Percentiles rank a stretch among this genome's conserved stretches.
Conservation (phyloP, 2,329 filamentous ascomycete species). For the Fusarium burgessii region DNA sequence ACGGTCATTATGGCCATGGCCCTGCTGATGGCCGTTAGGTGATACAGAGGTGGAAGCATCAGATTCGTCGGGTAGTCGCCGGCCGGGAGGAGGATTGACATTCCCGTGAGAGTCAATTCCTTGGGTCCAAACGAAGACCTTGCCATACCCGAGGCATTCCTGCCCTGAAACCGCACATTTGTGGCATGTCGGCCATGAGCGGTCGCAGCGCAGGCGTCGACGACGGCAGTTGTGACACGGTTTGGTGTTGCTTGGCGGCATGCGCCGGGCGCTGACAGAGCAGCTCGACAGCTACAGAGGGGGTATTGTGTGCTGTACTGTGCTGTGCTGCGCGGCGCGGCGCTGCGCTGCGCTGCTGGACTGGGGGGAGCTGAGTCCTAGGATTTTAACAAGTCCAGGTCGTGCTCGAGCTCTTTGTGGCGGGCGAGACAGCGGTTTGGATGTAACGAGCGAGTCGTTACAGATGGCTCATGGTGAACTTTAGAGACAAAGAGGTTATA, state of each 20-base stretch:
- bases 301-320: slow-evolving; percentile 16
- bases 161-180: slow-evolving; percentile 68
- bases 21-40: slow-evolving; percentile 10
- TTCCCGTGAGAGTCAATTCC: slow-evolving; percentile 63
- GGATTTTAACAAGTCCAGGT: slow-evolving; percentile 31
- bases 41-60: slow-evolving; percentile 24
- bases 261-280: slow-evolving; percentile 48
- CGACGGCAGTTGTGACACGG: slow-evolving; percentile 73
- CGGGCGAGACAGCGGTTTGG: slow-evolving; percentile 36
- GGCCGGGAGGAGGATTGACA: slow-evolving; percentile 51
- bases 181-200: slow-evolving; percentile 68
- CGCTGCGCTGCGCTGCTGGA: background rate
- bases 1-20: slow-evolving; percentile 18
- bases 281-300: slow-evolving; percentile 35
- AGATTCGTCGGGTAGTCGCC: slow-evolving; percentile 39
- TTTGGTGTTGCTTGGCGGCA: slow-evolving; percentile 55
- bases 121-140: slow-evolving; percentile 70
- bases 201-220: slow-evolving; percentile 71
- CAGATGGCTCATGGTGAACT: slow-evolving; percentile 40
- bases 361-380: slow-evolving; percentile 17
- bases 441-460: slow-evolving; percentile 39
- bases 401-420: slow-evolving; percentile 36
- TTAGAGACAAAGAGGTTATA: slow-evolving; percentile 22
- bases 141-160: slow-evolving; percentile 72
- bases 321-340: background rate